These are phyloP conservation scores for Artemisia annua DNA, from an alignment of 129 eudicot species.

Conservation along the genomic window DNA sequence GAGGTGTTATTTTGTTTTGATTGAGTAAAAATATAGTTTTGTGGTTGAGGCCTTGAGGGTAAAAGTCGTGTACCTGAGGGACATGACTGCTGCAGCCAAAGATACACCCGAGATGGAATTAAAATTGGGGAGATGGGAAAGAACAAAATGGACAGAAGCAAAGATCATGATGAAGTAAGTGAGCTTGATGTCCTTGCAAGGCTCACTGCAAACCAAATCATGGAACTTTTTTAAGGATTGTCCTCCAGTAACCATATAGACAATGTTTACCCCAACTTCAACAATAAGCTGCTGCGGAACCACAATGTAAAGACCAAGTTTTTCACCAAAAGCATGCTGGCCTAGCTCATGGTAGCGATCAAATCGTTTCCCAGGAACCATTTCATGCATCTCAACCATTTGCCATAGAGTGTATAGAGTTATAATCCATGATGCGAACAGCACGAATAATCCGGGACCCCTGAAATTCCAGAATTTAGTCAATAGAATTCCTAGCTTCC, in stretches of 20 bases:
- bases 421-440: conserved; percentile 43
- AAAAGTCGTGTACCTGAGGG: conserved; percentile 41
- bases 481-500: too few species aligned
- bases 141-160: conserved; percentile 62
- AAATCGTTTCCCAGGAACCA: conserved; percentile 60
- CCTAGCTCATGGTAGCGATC: conserved; percentile 60
- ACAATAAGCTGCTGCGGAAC: conserved; percentile 55
- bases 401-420: conserved; percentile 59
- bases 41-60: background rate
- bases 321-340: conserved; percentile 56
- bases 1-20: too few species aligned
- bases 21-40: background rate
- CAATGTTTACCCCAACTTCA: conserved; percentile 51
- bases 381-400: conserved; percentile 69
- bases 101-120: conserved; percentile 57
- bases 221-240: conserved; percentile 44
- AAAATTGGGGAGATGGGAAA: conserved; percentile 69
- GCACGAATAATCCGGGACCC: conserved; percentile 51
- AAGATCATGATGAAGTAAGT: conserved; percentile 69
- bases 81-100: conserved; percentile 67
- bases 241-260: conserved; percentile 72
- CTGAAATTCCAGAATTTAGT: conserved; percentile 20
- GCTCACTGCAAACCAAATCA: conserved; percentile 35
- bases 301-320: conserved; percentile 50
- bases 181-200: conserved; percentile 43